A percentile compares a stretch with the other conserved stretches of the same genome.
phyloP scores from a whole-genome alignment of 2,329 filamentous ascomycete species.

The Gnomoniopsis smithogilvyi region DNA sequence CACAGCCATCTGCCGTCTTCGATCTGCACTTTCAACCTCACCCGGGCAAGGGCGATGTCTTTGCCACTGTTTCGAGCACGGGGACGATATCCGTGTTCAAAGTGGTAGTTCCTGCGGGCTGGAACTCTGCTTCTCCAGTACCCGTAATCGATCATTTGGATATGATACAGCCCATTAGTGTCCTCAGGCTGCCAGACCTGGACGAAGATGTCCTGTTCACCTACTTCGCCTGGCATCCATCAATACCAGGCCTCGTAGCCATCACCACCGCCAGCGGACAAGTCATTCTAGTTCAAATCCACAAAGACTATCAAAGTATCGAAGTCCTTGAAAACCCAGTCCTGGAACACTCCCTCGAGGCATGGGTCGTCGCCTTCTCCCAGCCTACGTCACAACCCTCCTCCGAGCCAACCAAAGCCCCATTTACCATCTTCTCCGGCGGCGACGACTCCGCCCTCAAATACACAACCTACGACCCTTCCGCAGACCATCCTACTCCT shows the following conservation, averaged over 20 bases:
- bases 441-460: constrained; percentile 71
- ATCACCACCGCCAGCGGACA: constrained; percentile 69
- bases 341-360: constrained; percentile 59
- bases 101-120: constrained; percentile 33
- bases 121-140: constrained; percentile 13
- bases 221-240: constrained; percentile 71
- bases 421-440: constrained; percentile 57
- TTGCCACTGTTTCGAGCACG: constrained; percentile 77
- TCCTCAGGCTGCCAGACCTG: constrained; percentile 45
- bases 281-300: constrained; percentile 53
- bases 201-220: constrained; percentile 63
- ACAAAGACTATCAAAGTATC: constrained; percentile 37
- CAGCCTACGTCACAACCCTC: constrained; percentile 22
- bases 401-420: constrained; percentile 7
- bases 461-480: constrained; percentile 30
- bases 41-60: constrained; percentile 42
- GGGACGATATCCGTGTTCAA: constrained; percentile 65
- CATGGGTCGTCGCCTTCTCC: constrained; percentile 69
- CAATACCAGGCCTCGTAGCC: constrained; percentile 51
- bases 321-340: constrained; percentile 33
- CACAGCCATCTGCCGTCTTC: constrained; percentile 71
- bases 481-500: constrained; percentile 2
- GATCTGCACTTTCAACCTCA: constrained; percentile 77
- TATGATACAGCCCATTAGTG: constrained; percentile 36
- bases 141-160: constrained; percentile 6